A percentile compares a stretch with the other conserved stretches of the same genome.
Evolutionary conservation across 2,329 filamentous ascomycete species (phyloP).

Genomic region (Cylindrodendrum hubeiense): DNA sequence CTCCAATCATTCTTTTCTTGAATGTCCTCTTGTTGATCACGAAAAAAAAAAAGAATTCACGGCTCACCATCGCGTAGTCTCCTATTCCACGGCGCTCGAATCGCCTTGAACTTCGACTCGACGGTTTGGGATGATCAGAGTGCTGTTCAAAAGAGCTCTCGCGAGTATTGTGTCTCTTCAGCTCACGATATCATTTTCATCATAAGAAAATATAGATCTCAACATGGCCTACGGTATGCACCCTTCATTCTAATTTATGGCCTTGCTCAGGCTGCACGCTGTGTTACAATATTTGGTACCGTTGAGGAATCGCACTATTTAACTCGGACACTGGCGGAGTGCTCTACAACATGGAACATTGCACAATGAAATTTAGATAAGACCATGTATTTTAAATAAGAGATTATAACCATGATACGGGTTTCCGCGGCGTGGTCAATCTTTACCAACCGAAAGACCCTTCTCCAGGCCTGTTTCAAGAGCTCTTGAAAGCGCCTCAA

Average conservation of each 20-base stretch:
- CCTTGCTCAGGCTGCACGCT: slow-evolving; percentile 10
- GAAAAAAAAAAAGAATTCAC: too few species aligned
- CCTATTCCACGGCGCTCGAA: slow-evolving; percentile 6
- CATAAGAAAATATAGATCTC: slow-evolving; percentile 2
- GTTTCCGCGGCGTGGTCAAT: neutral
- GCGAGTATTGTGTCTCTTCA: slow-evolving; percentile 3
- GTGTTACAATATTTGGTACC: slow-evolving; percentile 4
- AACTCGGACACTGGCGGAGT: neutral
- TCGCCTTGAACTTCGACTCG: slow-evolving; percentile 11
- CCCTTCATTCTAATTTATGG: slow-evolving; percentile 10
- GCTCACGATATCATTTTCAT: slow-evolving; percentile 5
- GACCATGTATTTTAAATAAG: too few species aligned
- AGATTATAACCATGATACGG: too few species aligned
- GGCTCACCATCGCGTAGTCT: neutral
- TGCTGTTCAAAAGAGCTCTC: neutral
- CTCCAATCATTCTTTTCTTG: neutral
- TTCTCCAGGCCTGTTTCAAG: slow-evolving; percentile 1
- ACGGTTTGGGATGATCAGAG: neutral
- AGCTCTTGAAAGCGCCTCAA: slow-evolving; percentile 5
- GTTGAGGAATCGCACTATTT: slow-evolving; percentile 11
- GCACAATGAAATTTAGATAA: neutral
- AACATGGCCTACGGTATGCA: slow-evolving; percentile 4
- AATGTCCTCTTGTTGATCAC: neutral
- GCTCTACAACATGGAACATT: slow-evolving; percentile 15
- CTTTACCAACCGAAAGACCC: neutral